phyloP scores from a whole-genome alignment of 495 filamentous ascomycete genomes.

The Hypoxylon perforatum region DNA sequence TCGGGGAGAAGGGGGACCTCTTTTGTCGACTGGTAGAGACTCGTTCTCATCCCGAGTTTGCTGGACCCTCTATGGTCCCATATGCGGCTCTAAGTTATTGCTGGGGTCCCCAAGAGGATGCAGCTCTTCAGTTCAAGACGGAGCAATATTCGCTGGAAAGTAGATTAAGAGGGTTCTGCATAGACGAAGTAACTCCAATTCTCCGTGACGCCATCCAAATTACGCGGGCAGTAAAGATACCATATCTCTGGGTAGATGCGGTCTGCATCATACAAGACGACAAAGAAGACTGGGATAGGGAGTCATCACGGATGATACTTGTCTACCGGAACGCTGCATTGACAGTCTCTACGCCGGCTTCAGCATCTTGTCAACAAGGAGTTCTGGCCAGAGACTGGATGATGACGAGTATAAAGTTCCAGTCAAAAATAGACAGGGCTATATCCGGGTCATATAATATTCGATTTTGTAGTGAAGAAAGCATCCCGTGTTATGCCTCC shows the following conservation, averaged over 20 bases:
- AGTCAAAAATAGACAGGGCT: not conserved
- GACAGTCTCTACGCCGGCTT: conserved; percentile 24
- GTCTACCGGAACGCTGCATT: conserved; percentile 25
- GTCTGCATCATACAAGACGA: conserved; percentile 34
- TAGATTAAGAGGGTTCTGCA: conserved; percentile 6
- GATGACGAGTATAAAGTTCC: conserved; percentile 1
- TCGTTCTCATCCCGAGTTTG: not conserved
- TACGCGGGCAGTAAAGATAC: conserved; percentile 8
- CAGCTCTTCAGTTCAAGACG: conserved; percentile 23
- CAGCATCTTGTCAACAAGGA: conserved; percentile 25
- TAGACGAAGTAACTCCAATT: conserved; percentile 16
- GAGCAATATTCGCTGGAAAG: conserved; percentile 2
- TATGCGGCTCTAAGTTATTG: conserved; percentile 29
- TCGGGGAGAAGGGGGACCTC: not conserved
- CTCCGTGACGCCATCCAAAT: conserved; percentile 22
- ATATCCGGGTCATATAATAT: conserved; percentile 10
- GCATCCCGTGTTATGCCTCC: not conserved
- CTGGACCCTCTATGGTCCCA: not conserved
- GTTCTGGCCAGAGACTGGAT: conserved; percentile 10
- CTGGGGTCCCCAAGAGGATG: conserved; percentile 18
- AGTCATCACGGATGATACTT: conserved; percentile 15
- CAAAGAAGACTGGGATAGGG: conserved; percentile 27
- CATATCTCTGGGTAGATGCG: conserved; percentile 36
- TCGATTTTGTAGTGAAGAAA: conserved; percentile 7
- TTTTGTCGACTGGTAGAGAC: conserved; percentile 21